Evolutionary conservation across 179 eudicot genomes (phyloP).

Genomic region (Beta corolliflora): DNA sequence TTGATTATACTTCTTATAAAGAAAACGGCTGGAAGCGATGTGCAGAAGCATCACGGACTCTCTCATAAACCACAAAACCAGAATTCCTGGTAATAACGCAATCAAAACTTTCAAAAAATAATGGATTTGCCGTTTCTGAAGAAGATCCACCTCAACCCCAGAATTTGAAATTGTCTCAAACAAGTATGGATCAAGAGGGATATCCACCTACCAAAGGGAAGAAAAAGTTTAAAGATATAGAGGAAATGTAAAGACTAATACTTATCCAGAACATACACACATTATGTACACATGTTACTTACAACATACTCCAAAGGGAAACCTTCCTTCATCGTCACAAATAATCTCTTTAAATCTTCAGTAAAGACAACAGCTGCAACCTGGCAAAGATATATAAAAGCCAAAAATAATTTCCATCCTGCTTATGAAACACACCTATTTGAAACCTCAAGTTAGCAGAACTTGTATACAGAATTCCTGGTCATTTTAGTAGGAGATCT

Average conservation of each 20-base stretch:
- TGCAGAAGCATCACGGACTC: conserved; percentile 76
- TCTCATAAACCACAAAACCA: conserved; percentile 83
- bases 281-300: conserved; percentile 32
- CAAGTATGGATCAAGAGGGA: conserved; percentile 92
- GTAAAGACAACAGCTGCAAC: conserved; percentile 95
- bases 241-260: conserved; percentile 23
- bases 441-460: not conserved
- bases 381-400: conserved; percentile 40
- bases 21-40: conserved; percentile 62
- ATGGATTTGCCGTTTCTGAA: conserved; percentile 79
- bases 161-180: conserved; percentile 82
- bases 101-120: conserved; percentile 72
- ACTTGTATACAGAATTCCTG: not conserved
- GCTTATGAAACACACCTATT: not conserved
- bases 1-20: conserved; percentile 77
- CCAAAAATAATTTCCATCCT: not conserved
- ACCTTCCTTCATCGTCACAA: conserved; percentile 94
- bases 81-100: conserved; percentile 77
- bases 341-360: conserved; percentile 83
- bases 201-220: conserved; percentile 66
- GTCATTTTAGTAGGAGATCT: not conserved
- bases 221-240: not conserved
- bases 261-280: conserved; percentile 15
- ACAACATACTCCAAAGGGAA: conserved; percentile 89
- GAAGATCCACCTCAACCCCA: conserved; percentile 93